These are phyloP conservation scores for Vicia villosa DNA, from an alignment of 306 rosid genomes.

Conservation along the genomic window DNA sequence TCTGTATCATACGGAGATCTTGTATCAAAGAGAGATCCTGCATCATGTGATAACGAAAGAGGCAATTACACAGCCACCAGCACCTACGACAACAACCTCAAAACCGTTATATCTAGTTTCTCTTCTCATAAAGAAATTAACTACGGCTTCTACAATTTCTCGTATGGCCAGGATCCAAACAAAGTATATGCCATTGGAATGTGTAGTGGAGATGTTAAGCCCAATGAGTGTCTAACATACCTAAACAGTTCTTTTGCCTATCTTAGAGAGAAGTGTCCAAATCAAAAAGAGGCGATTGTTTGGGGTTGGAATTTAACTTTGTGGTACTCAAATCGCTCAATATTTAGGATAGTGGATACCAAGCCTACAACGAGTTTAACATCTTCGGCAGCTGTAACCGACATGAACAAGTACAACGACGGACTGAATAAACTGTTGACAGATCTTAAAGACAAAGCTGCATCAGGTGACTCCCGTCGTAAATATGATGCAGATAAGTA, in stretches of 20 bases:
- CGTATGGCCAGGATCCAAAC: constrained; percentile 38
- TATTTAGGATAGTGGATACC: not conserved
- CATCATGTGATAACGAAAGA: not conserved
- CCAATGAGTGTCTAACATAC: constrained; percentile 32
- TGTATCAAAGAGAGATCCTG: too few species aligned
- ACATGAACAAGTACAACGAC: not conserved
- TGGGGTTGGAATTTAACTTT: constrained; percentile 31
- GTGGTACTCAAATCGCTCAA: constrained; percentile 23
- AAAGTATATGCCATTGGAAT: constrained; percentile 31
- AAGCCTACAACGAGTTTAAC: rapidly evolving
- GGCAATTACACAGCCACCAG: constrained; percentile 27
- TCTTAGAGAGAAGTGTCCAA: constrained; percentile 34
- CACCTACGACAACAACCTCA: constrained; percentile 41
- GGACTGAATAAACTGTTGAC: not conserved
- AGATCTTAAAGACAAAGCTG: not conserved
- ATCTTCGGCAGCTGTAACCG: not conserved
- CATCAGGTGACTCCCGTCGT: not conserved
- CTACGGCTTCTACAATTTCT: constrained; percentile 43
- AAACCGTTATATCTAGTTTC: constrained; percentile 38
- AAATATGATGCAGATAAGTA: not conserved
- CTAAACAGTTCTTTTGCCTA: constrained; percentile 4
- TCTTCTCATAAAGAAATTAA: not conserved
- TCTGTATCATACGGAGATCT: too few species aligned
- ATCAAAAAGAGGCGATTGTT: constrained; percentile 50
- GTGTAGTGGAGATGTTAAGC: constrained; percentile 46